These are phyloP conservation scores for Aspergillus thermomutatus DNA, from an alignment of 2,329 filamentous ascomycete species.

Conservation along the genomic window DNA sequence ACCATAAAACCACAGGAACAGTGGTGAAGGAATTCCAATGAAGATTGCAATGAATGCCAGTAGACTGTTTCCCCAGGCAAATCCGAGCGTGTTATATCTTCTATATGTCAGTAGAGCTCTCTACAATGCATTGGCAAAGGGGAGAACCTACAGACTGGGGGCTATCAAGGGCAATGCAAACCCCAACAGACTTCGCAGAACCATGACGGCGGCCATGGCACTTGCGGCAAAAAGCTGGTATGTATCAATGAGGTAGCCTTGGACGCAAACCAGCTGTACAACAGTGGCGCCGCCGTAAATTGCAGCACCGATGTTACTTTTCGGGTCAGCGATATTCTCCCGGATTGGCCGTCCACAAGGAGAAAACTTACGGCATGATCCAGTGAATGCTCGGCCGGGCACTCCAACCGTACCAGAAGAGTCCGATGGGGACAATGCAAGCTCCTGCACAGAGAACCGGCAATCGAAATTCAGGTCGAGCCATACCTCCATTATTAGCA, in stretches of 20 bases:
- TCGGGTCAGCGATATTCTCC: not conserved
- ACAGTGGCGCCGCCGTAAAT: conserved; percentile 47
- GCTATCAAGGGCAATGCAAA: conserved; percentile 5
- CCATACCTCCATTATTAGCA: conserved; percentile 36
- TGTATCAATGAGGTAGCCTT: conserved; percentile 41
- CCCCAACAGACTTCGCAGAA: conserved; percentile 19
- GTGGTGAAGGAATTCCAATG: conserved; percentile 42
- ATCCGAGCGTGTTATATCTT: conserved; percentile 13
- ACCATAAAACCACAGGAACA: conserved; percentile 47
- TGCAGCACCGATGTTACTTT: conserved; percentile 46
- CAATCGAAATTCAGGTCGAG: conserved; percentile 59
- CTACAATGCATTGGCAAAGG: not conserved
- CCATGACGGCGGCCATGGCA: conserved; percentile 29
- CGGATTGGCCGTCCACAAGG: not conserved
- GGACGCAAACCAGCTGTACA: conserved; percentile 39
- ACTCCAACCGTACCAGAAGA: conserved; percentile 59
- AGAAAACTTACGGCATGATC: conserved; percentile 42
- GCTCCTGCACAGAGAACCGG: conserved; percentile 55
- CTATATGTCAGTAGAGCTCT: not conserved
- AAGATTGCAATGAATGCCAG: conserved; percentile 33
- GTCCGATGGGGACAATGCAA: conserved; percentile 48
- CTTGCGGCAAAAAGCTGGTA: conserved; percentile 37
- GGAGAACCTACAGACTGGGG: conserved; percentile 4
- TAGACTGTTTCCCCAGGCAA: conserved; percentile 34
- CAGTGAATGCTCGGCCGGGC: conserved; percentile 50